Base-by-base conservation (phyloP, 2,329 filamentous ascomycete species). In the Pyrenochaeta sp. region DNA sequence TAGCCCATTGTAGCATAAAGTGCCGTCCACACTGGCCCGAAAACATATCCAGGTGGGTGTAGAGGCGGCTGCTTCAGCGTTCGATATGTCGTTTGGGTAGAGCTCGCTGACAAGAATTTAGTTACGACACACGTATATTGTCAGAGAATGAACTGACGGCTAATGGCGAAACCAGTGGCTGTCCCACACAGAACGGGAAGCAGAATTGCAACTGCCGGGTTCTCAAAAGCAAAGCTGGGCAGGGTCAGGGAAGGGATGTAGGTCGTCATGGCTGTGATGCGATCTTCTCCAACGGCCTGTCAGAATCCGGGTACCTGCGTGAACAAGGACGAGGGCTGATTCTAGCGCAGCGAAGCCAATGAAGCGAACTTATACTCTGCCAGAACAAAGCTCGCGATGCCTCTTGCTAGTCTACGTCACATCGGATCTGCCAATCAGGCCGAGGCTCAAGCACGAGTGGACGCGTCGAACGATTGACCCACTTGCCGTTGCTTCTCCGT, bases 1-100 rank as follows among this genome's bases (percentile, higher is more conserved):
- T 94, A 96, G 46, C 93, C 93, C 90, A 96, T 96, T 14, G 88
- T 70, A 2, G 76, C 75, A 62, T 85, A 85, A 11, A 86, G 73
- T 3, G 73, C 51, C 7, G 81, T 83, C 82, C 82, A 85, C 39
- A 78, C 77, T 8, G 82, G 81, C 3, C 78, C 80, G 55, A 84
- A 85, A 22, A 83, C 67, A 73, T 77, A 81, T 22, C 79, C 73
- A 5, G 82, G 82, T 6, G 82, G 82, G 38, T 77, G 72, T 32
- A 77, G 65, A n/a, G 81, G 80, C 0, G 81, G 81, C 66, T 92
- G 89, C 68, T 84, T 86, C 47, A 92, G 74, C 3, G 78, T 75
- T 36, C 77, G 67, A 68, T 91, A 91, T 27, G 77, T 84, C 53
- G 79, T 79, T 62, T 86, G 77, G 17, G 82, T 50, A 8, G 52